A percentile compares a stretch with the other conserved stretches of the same genome.
phyloP scores from a whole-genome alignment of 768 basidiomycete genomes.

The Xanthoconium purpureum region DNA sequence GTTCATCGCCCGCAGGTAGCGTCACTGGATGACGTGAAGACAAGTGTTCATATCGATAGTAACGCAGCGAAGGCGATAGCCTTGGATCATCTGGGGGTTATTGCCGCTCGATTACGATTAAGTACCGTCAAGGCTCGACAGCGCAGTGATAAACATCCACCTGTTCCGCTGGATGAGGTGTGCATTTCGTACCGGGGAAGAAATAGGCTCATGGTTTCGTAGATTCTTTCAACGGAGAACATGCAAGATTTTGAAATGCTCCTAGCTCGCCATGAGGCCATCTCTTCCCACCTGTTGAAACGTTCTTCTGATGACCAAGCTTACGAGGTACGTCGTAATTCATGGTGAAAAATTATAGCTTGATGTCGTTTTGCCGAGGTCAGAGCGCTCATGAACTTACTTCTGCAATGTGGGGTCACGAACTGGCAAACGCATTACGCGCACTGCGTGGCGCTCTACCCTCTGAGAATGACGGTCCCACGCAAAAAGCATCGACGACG shows the following conservation, averaged over 20 bases:
- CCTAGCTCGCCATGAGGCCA: conserved; percentile 58
- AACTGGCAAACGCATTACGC: conserved; percentile 68
- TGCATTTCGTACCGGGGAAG: neutral
- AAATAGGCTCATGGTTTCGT: neutral
- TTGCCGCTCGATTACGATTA: conserved; percentile 76
- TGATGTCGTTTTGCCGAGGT: neutral
- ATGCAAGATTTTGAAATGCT: conserved; percentile 54
- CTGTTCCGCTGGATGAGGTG: conserved; percentile 76
- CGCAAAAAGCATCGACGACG: conserved; percentile 6
- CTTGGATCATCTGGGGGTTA: conserved; percentile 90
- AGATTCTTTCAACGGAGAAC: conserved; percentile 56
- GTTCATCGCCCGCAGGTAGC: conserved; percentile 51
- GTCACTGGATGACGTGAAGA: conserved; percentile 80
- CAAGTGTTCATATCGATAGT: conserved; percentile 58
- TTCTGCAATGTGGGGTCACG: conserved; percentile 77
- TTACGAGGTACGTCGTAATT: conserved; percentile 57
- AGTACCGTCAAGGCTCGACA: conserved; percentile 43
- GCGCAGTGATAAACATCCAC: conserved; percentile 32
- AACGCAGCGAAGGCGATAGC: conserved; percentile 88
- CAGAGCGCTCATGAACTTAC: conserved; percentile 81
- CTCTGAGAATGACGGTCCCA: conserved; percentile 37
- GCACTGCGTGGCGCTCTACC: conserved; percentile 52
- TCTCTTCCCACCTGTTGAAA: conserved; percentile 65
- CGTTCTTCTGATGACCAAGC: conserved; percentile 76
- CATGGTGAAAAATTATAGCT: neutral